Evolutionary conservation across 148 eudicot genomes (phyloP).

Genomic region (Beta vulgaris): DNA sequence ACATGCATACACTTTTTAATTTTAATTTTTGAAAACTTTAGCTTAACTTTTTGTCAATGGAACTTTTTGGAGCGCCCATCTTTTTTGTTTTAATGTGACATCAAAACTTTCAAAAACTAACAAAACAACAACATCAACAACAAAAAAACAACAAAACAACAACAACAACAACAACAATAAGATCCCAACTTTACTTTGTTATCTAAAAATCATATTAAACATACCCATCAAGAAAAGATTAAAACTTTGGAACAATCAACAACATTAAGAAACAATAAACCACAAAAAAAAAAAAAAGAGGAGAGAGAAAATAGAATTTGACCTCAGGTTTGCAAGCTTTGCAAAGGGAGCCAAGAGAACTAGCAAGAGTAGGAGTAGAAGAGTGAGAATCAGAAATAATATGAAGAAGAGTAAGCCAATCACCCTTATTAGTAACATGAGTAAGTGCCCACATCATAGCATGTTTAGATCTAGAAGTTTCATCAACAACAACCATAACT

Average conservation of each 20-base stretch:
- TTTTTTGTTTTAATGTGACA: not conserved
- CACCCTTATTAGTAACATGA: constrained; percentile 83
- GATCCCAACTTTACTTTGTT: constrained; percentile 12
- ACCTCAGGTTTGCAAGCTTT: constrained; percentile 95
- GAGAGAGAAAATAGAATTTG: not conserved
- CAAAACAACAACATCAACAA: not conserved
- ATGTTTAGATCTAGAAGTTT: constrained; percentile 68
- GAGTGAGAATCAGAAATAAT: constrained; percentile 37
- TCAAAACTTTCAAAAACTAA: not conserved
- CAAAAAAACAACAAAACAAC: not conserved
- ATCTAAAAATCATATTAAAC: not conserved
- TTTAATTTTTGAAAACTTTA: not conserved
- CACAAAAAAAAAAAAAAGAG: not conserved
- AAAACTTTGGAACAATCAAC: not conserved
- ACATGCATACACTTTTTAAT: not conserved
- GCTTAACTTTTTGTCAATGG: not conserved
- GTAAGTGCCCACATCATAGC: constrained; percentile 97
- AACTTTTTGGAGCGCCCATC: not conserved
- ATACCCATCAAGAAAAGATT: not conserved
- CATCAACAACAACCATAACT: constrained; percentile 91
- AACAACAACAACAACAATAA: not conserved
- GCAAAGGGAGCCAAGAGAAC: constrained; percentile 80
- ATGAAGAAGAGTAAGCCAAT: constrained; percentile 76
- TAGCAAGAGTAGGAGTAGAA: constrained; percentile 50
- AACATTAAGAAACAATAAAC: not conserved